Evolutionary conservation across 306 rosid genomes (phyloP).

Genomic region (Castanea sativa): DNA sequence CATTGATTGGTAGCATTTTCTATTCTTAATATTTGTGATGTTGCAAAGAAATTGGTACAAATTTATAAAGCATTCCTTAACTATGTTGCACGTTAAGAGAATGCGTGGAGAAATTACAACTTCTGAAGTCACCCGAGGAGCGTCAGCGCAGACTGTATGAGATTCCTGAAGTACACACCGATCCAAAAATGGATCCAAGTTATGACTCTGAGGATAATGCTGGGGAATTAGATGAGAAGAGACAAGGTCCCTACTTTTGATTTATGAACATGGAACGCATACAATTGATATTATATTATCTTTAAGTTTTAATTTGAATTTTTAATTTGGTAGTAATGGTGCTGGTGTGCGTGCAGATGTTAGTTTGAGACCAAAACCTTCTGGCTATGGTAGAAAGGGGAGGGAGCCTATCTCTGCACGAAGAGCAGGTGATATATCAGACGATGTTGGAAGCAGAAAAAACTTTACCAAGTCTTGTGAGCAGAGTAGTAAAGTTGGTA

Average conservation of each 20-base stretch:
- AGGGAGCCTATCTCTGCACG: conserved; percentile 40
- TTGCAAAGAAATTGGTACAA: conserved; percentile 17
- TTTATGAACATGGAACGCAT: conserved; percentile 13
- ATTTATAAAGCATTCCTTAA: conserved; percentile 55
- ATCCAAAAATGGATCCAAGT: conserved; percentile 72
- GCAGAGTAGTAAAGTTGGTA: conserved; percentile 28
- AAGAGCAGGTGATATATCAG: conserved; percentile 31
- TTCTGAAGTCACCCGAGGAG: conserved; percentile 69
- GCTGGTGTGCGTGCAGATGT: conserved; percentile 56
- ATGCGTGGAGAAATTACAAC: conserved; percentile 70
- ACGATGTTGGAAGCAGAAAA: conserved; percentile 36
- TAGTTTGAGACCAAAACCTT: conserved; percentile 34
- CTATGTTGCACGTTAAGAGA: conserved; percentile 65
- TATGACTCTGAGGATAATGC: conserved; percentile 60
- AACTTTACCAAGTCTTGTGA: conserved; percentile 31
- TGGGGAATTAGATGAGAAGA: conserved; percentile 45
- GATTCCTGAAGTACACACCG: conserved; percentile 65
- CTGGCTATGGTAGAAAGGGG: conserved; percentile 42
- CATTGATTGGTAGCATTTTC: not conserved
- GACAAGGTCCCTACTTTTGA: conserved; percentile 56
- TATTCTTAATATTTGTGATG: conserved; percentile 10
- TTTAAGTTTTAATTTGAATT: conserved; percentile 21
- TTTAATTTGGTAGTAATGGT: conserved; percentile 34
- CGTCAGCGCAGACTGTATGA: conserved; percentile 62
- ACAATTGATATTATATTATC: not conserved